Conservation (phyloP, 129 eudicot species). For the Chrysanthemum seticuspe region DNA sequence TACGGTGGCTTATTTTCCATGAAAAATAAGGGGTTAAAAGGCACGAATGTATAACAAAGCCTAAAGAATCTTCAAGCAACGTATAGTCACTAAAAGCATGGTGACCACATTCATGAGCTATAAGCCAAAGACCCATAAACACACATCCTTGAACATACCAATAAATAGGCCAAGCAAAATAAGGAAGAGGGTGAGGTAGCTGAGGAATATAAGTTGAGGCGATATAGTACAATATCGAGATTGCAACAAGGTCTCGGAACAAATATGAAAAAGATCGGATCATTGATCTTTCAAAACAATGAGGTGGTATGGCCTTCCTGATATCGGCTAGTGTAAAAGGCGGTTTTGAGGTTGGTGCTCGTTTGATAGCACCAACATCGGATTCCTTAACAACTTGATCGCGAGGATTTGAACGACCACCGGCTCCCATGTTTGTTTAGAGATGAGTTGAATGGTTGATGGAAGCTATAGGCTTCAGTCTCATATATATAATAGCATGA, state of each 20-base stretch:
- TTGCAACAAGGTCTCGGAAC: conserved; percentile 27
- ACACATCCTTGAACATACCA: conserved; percentile 46
- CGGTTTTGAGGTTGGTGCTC: conserved; percentile 52
- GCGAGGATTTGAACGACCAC: conserved; percentile 25
- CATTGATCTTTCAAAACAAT: conserved; percentile 47
- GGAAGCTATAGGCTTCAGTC: too few species aligned
- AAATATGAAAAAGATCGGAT: conserved; percentile 46
- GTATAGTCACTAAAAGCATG: too few species aligned
- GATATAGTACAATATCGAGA: conserved; percentile 36
- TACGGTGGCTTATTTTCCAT: too few species aligned
- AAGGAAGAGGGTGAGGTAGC: conserved; percentile 45
- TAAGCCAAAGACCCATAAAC: conserved; percentile 50
- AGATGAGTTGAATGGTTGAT: not conserved
- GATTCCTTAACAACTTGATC: conserved; percentile 16
- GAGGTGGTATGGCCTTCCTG: conserved; percentile 60
- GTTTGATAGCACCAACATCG: conserved; percentile 21
- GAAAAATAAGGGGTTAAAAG: too few species aligned
- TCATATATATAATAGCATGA: too few species aligned
- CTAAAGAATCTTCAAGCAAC: too few species aligned
- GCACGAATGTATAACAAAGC: too few species aligned
- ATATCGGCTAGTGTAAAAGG: conserved; percentile 49
- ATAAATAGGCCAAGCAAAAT: conserved; percentile 56
- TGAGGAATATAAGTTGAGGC: conserved; percentile 40
- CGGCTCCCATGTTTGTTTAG: conserved; percentile 39
- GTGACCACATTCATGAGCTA: too few species aligned